Conservation (phyloP, 805 yeast species). For the Suhomyces sp. region DNA sequence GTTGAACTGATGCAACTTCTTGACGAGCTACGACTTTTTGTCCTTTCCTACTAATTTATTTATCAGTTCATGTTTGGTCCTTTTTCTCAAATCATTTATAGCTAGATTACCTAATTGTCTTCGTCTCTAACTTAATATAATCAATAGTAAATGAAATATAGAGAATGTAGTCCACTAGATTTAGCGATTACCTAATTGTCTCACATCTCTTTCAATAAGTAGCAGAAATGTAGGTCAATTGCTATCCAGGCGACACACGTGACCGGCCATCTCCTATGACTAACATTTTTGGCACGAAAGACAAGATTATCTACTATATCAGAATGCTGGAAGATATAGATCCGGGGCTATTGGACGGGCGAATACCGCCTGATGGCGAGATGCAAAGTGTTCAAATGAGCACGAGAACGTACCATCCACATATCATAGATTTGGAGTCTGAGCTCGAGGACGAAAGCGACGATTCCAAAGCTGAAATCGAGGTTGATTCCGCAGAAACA, state of each 20-base stretch:
- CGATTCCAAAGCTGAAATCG: slow-evolving; percentile 3
- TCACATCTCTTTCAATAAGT: too few relatives aligned
- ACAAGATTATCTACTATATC: neutral
- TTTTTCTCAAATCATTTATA: neutral
- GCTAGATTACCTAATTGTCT: neutral
- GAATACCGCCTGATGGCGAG: neutral
- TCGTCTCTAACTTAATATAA: neutral
- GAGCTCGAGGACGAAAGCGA: slow-evolving; percentile 4
- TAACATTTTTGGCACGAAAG: neutral
- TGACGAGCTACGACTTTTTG: slow-evolving; percentile 3
- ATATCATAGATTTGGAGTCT: slow-evolving; percentile 10
- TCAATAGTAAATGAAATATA: neutral
- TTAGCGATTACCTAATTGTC: too few relatives aligned
- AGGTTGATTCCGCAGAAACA: neutral
- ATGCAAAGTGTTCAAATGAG: neutral
- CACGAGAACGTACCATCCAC: slow-evolving; percentile 8
- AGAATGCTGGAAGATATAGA: slow-evolving; percentile 6
- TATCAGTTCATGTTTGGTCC: neutral
- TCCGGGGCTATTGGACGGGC: slow-evolving; percentile 3
- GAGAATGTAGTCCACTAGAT: too few relatives aligned
- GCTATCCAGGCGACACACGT: neutral
- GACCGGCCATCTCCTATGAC: neutral
- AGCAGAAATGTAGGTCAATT: neutral
- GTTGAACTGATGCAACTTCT: slow-evolving; percentile 2
- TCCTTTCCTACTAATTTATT: neutral